phyloP scores from a whole-genome alignment of 805 yeast genomes.

The Candida quercuum region DNA sequence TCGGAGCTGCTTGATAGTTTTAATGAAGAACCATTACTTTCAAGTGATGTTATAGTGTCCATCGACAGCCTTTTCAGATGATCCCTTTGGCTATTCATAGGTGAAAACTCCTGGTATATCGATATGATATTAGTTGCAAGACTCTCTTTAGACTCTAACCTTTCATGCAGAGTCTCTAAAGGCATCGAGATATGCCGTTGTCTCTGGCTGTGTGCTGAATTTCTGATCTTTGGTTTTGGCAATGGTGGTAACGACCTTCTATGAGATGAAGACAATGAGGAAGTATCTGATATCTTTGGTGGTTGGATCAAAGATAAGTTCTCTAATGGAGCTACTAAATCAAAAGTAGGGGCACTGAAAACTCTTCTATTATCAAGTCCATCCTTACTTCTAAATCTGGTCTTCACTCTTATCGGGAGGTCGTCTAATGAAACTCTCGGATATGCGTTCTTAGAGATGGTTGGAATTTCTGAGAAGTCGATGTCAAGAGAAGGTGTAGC shows the following conservation, averaged over 20 bases:
- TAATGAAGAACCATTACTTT: no score
- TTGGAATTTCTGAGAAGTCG: conserved; percentile 7
- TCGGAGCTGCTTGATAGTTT: background rate
- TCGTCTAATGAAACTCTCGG: conserved; percentile 3
- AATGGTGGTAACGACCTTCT: conserved; percentile 1
- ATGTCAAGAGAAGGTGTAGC: conserved; percentile 4
- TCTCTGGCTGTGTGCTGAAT: background rate
- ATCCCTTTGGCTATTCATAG: no score
- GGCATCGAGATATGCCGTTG: conserved; percentile 12
- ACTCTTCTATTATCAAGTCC: conserved; percentile 16
- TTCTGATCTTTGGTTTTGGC: background rate
- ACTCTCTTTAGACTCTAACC: background rate
- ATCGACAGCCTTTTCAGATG: no score
- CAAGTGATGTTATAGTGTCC: background rate
- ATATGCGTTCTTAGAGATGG: background rate
- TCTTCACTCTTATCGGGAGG: conserved; percentile 19
- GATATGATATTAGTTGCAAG: conserved; percentile 8
- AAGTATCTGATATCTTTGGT: background rate
- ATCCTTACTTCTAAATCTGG: conserved; percentile 11
- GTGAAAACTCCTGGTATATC: conserved; percentile 12
- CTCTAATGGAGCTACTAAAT: conserved; percentile 7
- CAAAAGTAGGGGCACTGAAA: conserved; percentile 18
- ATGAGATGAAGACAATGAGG: background rate
- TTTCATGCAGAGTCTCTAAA: background rate
- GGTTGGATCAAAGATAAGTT: background rate